Evolutionary conservation across 2,329 filamentous ascomycete species (phyloP).

Genomic region (Myriosclerotinia scirpicola): DNA sequence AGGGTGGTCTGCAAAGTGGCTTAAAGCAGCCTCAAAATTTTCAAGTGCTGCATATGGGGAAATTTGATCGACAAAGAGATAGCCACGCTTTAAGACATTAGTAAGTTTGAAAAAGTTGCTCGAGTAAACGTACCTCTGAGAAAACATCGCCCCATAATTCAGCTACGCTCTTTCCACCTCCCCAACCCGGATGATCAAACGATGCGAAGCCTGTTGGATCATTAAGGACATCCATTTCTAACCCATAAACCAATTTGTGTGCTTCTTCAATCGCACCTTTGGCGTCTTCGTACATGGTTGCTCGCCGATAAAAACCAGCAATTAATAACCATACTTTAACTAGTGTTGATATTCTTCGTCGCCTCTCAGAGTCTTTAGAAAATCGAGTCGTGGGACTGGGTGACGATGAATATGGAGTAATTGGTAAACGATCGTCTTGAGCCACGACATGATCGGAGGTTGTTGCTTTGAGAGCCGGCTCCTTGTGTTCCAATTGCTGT

Average conservation of each 20-base stretch:
- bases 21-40: slow-evolving; percentile 79
- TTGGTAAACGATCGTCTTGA: slow-evolving; percentile 31
- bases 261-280: slow-evolving; percentile 80
- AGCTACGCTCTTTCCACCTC: slow-evolving; percentile 75
- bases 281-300: slow-evolving; percentile 76
- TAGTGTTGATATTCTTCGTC: slow-evolving; percentile 55
- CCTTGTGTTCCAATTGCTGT: slow-evolving; percentile 36
- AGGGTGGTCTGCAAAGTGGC: slow-evolving; percentile 76
- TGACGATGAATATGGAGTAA: slow-evolving; percentile 28
- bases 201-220: slow-evolving; percentile 63
- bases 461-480: slow-evolving; percentile 28
- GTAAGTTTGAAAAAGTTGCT: slow-evolving; percentile 24
- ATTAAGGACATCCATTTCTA: slow-evolving; percentile 66
- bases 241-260: slow-evolving; percentile 66
- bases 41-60: slow-evolving; percentile 66
- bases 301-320: slow-evolving; percentile 81
- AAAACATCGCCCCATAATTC: slow-evolving; percentile 83
- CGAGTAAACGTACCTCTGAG: slow-evolving; percentile 62
- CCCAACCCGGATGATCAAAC: slow-evolving; percentile 70
- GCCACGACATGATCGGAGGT: slow-evolving; percentile 21
- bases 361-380: slow-evolving; percentile 53
- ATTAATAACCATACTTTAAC: slow-evolving; percentile 89
- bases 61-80: slow-evolving; percentile 35
- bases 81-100: slow-evolving; percentile 40
- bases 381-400: slow-evolving; percentile 45